phyloP scores from a whole-genome alignment of 345 rosid species.

The Cochlearia excelsa region DNA sequence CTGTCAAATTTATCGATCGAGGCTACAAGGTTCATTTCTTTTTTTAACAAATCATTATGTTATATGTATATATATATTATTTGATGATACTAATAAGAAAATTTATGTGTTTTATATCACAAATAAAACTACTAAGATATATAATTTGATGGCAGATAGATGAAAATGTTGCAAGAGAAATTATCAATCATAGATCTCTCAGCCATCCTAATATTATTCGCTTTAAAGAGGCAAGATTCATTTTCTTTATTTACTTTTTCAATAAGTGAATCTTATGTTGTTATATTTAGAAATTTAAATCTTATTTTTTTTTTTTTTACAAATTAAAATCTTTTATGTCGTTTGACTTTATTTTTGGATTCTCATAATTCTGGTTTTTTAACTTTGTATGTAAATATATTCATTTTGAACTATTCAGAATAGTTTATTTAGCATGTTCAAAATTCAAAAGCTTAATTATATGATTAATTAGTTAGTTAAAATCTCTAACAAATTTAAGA shows the following conservation, averaged over 20 bases:
- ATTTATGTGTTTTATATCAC: background rate
- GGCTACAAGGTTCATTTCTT: slow-evolving; percentile 49
- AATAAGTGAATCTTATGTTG: background rate
- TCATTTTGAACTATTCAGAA: no score
- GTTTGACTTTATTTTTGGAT: background rate
- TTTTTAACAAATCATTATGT: background rate
- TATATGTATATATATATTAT: no score
- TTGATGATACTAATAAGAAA: no score
- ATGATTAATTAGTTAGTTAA: background rate
- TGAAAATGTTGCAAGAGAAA: slow-evolving; percentile 72
- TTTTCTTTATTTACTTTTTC: background rate
- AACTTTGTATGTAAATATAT: no score
- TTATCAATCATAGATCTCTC: slow-evolving; percentile 69
- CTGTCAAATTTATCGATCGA: slow-evolving; percentile 62
- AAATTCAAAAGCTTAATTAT: no score
- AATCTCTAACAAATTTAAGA: background rate
- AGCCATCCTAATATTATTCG: slow-evolving; percentile 68
- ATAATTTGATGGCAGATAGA: slow-evolving; percentile 45
- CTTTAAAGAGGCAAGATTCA: slow-evolving; percentile 54
- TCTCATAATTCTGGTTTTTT: background rate
- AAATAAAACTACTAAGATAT: no score
- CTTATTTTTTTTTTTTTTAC: no score
- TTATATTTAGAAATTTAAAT: no score
- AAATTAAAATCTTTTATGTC: no score
- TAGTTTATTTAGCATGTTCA: no score